A percentile compares a stretch with the other conserved stretches of the same genome.
These are phyloP conservation scores for Solanum piurae DNA, from an alignment of 257 asterid species.

Conservation along the genomic window DNA sequence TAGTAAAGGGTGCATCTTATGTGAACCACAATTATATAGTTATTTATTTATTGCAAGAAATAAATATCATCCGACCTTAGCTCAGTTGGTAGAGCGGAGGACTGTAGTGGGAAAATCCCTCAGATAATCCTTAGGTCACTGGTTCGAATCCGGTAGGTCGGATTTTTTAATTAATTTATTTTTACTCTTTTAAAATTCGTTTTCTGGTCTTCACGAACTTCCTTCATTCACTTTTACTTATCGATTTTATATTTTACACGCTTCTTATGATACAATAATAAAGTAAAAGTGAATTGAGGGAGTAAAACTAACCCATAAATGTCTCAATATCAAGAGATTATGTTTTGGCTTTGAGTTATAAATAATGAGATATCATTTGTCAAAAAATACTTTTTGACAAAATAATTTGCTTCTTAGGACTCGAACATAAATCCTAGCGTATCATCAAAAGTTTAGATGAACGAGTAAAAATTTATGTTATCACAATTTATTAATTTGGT, in stretches of 20 bases:
- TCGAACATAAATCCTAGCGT: background rate
- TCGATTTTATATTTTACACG: no score
- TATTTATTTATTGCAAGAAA: accelerated
- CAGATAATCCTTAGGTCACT: background rate
- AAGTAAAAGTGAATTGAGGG: background rate
- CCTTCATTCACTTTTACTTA: background rate
- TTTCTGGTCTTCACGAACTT: background rate
- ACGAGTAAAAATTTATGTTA: background rate
- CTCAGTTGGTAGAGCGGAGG: constrained; percentile 4
- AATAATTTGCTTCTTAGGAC: background rate
- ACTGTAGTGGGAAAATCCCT: background rate
- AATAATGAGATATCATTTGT: background rate
- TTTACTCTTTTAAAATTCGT: background rate
- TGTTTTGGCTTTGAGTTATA: background rate
- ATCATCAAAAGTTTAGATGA: background rate
- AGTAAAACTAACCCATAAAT: background rate
- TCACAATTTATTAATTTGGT: background rate
- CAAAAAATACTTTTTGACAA: background rate
- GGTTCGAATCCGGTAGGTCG: constrained; percentile 6
- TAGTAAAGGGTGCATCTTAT: background rate
- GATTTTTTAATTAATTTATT: background rate
- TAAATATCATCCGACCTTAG: background rate
- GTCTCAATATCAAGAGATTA: background rate
- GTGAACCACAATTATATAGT: background rate
- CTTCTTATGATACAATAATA: background rate